phyloP scores from a whole-genome alignment of 2,329 filamentous ascomycete genomes.

The Colletotrichum australisinense region DNA sequence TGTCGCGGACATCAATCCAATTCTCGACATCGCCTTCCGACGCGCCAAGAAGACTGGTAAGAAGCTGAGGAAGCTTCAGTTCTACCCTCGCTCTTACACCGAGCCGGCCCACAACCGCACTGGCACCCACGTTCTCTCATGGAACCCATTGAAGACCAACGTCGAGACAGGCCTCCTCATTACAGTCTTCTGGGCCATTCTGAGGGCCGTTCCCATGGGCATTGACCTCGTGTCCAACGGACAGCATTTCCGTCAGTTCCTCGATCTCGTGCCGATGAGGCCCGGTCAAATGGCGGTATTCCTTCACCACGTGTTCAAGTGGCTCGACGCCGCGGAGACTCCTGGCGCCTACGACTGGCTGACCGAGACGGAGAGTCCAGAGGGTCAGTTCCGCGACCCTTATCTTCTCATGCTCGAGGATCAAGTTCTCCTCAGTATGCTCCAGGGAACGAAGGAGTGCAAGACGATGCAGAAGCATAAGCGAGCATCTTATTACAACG shows the following conservation, averaged over 20 bases:
- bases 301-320: constrained; percentile 17
- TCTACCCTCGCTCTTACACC: constrained; percentile 19
- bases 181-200: constrained; percentile 17
- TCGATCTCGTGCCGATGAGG: constrained; percentile 29
- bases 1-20: constrained; percentile 35
- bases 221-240: constrained; percentile 11
- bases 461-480: background rate
- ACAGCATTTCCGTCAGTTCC: constrained; percentile 16
- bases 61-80: constrained; percentile 31
- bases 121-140: constrained; percentile 27
- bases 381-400: too few species aligned
- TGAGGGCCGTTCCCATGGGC: constrained; percentile 30
- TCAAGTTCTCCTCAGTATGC: constrained; percentile 26
- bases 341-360: background rate
- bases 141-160: background rate
- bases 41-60: constrained; percentile 36
- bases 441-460: background rate
- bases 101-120: background rate
- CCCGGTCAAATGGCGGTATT: constrained; percentile 18
- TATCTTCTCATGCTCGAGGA: background rate
- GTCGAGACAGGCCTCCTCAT: background rate
- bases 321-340: background rate
- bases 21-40: constrained; percentile 38
- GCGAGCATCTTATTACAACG: background rate
- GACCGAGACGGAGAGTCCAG: background rate